Percentiles rank a stretch among this genome's conserved stretches.
These are phyloP conservation scores for Macadamia integrifolia DNA, from an alignment of 164 flowering plant genomes.

Conservation along the genomic window DNA sequence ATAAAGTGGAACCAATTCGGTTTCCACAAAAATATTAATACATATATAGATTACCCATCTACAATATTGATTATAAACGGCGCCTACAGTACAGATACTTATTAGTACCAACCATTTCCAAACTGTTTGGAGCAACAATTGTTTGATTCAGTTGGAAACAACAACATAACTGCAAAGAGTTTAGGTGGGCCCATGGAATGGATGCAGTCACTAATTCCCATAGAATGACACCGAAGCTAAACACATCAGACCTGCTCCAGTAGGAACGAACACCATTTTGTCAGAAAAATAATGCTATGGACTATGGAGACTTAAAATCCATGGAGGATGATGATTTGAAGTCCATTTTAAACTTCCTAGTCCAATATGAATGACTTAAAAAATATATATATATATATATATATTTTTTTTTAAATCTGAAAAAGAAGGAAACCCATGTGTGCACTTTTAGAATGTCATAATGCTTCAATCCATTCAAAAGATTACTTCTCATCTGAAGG, in stretches of 20 bases:
- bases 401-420: too few relatives aligned
- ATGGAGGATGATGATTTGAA: neutral
- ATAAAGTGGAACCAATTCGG: too few relatives aligned
- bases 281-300: neutral
- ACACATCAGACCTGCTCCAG: conserved; percentile 71
- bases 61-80: too few relatives aligned
- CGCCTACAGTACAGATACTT: too few relatives aligned
- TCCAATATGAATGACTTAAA: neutral
- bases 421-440: neutral
- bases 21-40: too few relatives aligned
- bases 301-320: neutral
- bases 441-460: too few relatives aligned
- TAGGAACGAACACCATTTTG: neutral
- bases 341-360: neutral
- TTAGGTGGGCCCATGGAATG: conserved; percentile 70
- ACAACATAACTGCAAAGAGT: conserved; percentile 55
- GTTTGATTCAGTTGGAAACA: neutral
- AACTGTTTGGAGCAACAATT: neutral
- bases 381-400: too few relatives aligned
- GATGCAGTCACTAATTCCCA: conserved; percentile 82
- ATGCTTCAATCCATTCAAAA: conserved; percentile 5
- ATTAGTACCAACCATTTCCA: too few relatives aligned
- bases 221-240: conserved; percentile 79
- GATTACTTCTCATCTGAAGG: conserved; percentile 86
- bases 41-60: too few relatives aligned